Evolutionary conservation across 2,329 filamentous ascomycete species (phyloP).

Genomic region (Hypomyces perniciosus): DNA sequence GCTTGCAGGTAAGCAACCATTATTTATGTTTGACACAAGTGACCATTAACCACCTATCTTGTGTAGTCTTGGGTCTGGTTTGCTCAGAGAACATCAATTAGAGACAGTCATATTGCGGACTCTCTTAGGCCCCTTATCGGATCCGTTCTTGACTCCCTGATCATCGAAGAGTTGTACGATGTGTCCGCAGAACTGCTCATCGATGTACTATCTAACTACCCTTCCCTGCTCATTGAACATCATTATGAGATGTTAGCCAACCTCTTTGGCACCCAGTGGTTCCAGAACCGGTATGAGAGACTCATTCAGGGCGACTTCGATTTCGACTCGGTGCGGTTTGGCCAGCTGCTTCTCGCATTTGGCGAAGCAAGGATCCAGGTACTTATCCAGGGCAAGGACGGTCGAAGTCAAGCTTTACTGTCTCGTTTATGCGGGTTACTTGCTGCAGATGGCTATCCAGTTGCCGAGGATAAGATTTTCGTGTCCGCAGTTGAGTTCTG

Average conservation of each 20-base stretch:
- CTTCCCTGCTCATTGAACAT: conserved; percentile 52
- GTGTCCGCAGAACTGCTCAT: conserved; percentile 57
- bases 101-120: conserved; percentile 50
- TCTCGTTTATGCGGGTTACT: conserved; percentile 59
- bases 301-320: conserved; percentile 56
- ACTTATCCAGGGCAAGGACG: conserved; percentile 48
- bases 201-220: conserved; percentile 60
- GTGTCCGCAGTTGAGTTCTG: conserved; percentile 74
- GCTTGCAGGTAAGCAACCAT: conserved; percentile 49
- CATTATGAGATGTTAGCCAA: conserved; percentile 53
- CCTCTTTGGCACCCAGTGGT: conserved; percentile 58
- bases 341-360: conserved; percentile 61
- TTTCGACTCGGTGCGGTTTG: conserved; percentile 60
- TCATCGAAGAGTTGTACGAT: conserved; percentile 52
- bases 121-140: conserved; percentile 55
- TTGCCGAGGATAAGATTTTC: conserved; percentile 69
- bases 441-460: conserved; percentile 58
- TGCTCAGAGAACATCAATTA: conserved; percentile 57
- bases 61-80: conserved; percentile 67
- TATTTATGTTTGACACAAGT: conserved; percentile 14
- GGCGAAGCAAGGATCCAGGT: conserved; percentile 59
- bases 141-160: conserved; percentile 55
- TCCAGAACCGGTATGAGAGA: conserved; percentile 47
- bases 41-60: conserved; percentile 14
- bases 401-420: conserved; percentile 49